Evolutionary conservation across 139 green algal genomes (phyloP), one percentile per base, ranked within the genome.

Genomic region (Parachlorella kessleri): DNA sequence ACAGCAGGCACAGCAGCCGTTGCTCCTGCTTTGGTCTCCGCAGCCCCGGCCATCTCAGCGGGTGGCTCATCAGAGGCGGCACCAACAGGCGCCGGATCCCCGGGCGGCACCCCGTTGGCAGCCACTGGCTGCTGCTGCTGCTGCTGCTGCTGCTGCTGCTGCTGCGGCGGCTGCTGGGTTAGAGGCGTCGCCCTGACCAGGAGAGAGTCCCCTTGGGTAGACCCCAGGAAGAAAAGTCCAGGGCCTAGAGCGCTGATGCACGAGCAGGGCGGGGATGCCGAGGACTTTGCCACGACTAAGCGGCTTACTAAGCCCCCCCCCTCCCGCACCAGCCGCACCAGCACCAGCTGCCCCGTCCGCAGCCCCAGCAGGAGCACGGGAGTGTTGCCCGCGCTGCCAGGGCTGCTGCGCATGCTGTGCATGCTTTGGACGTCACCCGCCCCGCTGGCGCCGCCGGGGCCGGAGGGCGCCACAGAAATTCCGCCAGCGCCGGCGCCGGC

Each of bases 171-270:
- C 59, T n/a, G 59, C 70, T n/a, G n/a, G n/a, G n/a, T n/a, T n/a
- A n/a, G n/a, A 35, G 53, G 38, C 4, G 72, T 18, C 6, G 76
- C 66, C 30, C 39, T 40, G 53, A 98, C 76, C 1, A 98, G 87
- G 26, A 98, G 80, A 0, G 92, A 97, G 81, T 98, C 92, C 0
- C 92, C 95, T 3, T 84, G 55, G 35, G 86, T 88, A 23, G 87
- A 95, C 30, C 92, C 95, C 35, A 98, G 75, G 84, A 98, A 98
- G 0, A 98, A 6, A 10, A 96, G 38, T 26, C 70, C 65, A 39
- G 21, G 40, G 35, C 68, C 66, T 54, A 92, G 65, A 36, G 42
- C 75, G 76, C 82, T 86, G 9, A 88, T 72, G 59, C 80, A 79
- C 42, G 84, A 83, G 0, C 85, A 33, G 21, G 84, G 81, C 28